Conservation (phyloP, 75 land plant genomes). For the Selaginella tamariscina region DNA sequence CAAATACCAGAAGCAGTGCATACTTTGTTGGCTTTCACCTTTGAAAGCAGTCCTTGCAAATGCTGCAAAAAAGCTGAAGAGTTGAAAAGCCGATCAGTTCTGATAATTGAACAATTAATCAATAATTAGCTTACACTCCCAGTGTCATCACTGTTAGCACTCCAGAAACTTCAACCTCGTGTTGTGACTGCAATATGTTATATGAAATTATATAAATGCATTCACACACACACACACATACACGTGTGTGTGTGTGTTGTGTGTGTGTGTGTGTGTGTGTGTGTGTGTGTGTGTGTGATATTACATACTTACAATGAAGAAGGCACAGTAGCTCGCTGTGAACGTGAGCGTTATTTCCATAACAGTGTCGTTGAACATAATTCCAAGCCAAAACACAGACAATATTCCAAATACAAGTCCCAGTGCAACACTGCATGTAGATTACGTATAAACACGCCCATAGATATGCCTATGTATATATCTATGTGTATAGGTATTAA, state of each 20-base stretch:
- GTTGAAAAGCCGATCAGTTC: not conserved
- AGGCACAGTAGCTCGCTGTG: constrained; percentile 83
- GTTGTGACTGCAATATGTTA: constrained; percentile 46
- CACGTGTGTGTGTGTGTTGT: too few species aligned
- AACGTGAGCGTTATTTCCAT: constrained; percentile 9
- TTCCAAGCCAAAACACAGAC: constrained; percentile 5
- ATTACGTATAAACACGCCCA: not conserved
- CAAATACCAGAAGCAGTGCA: constrained; percentile 86
- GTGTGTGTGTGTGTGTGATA: too few species aligned
- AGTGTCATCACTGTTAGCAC: constrained; percentile 90
- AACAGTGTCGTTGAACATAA: constrained; percentile 10
- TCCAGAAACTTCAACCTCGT: constrained; percentile 70
- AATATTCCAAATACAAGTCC: not conserved
- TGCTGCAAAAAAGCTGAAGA: constrained; percentile 71
- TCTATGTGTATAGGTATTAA: not conserved
- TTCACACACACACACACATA: not conserved
- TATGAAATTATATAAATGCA: not conserved
- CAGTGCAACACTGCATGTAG: not conserved
- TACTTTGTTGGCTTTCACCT: constrained; percentile 77
- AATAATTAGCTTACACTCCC: constrained; percentile 63
- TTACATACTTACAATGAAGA: constrained; percentile 67
- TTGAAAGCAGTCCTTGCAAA: constrained; percentile 75
- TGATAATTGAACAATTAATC: not conserved
- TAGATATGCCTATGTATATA: too few species aligned
- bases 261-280: too few species aligned